A percentile compares a stretch with the other conserved stretches of the same genome.
phyloP scores from a whole-genome alignment of 768 basidiomycete genomes.

The Mycena vitilis region DNA sequence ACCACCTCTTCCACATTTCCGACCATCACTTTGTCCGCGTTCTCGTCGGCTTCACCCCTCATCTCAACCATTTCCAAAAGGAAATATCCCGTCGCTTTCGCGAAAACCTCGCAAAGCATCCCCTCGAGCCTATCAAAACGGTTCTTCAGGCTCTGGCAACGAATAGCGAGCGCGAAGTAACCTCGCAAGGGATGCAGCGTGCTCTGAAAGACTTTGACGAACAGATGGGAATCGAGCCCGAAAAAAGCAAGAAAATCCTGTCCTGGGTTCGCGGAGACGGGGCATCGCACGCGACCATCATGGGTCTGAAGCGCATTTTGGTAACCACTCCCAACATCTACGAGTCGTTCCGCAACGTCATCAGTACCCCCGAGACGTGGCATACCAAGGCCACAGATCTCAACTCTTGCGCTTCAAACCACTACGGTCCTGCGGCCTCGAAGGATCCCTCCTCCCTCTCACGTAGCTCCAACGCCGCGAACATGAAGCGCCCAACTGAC shows the following conservation, averaged over 20 bases:
- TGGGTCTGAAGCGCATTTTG: background rate
- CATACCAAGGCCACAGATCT: background rate
- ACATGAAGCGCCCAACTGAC: background rate
- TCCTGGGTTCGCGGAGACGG: background rate
- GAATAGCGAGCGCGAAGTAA: background rate
- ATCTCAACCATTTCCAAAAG: background rate
- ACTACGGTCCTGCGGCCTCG: no score
- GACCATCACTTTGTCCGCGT: slow-evolving; percentile 5
- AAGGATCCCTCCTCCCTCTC: no score
- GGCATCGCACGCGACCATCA: background rate
- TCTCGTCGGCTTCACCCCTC: background rate
- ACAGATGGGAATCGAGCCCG: background rate
- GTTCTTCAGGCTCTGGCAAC: background rate
- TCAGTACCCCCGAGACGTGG: slow-evolving; percentile 1
- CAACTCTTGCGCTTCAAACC: no score
- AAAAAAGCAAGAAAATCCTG: background rate
- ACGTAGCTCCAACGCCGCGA: background rate
- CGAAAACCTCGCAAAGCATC: background rate
- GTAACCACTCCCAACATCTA: background rate
- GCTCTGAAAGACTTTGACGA: background rate
- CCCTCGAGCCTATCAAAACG: background rate
- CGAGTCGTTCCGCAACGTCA: background rate
- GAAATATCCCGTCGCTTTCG: background rate
- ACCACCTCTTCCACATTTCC: background rate
- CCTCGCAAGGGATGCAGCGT: background rate